Base-by-base conservation (phyloP, 2,329 filamentous ascomycete species). In the Aspergillus neotritici region DNA sequence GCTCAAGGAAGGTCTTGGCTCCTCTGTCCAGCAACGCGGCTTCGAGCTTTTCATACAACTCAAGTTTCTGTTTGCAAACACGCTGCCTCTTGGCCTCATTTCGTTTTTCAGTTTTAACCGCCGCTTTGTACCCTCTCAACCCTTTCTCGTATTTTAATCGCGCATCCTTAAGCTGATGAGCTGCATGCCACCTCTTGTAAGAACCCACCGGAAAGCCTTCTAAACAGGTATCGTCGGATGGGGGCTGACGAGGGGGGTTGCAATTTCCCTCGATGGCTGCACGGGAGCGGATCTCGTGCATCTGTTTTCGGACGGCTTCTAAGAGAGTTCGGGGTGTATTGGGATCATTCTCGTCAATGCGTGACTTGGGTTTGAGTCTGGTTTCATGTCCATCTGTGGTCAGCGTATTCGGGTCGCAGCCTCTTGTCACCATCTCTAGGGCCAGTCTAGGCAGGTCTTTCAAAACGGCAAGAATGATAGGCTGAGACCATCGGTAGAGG, bases 1-100 rank as follows among this genome's bases (percentile, higher is more conserved):
- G 65, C 36, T 89, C 77, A 10, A 64, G 57, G 57, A 86, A 89
- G 0, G 76, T 76, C 63, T 87, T 88, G 2, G 77, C 86, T 1
- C 77, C 80, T 44, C 73, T 78, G 4, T 66, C 62, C 2, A 83
- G 33, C 14, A 91, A 65, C 2, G 62, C 54, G 2, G 67, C 55
- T 54, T 85, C 78, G 1, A 87, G 63, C 14, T 67, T 57, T 51
- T 81, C 69, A 31, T 83, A 76, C 1, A 77, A 71, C 0, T 58
- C 49, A 11, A 25, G 21, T 25, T 25, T 25, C 21, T 25, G 5
- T 8, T 25, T 25, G 21, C 2, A 25, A 25, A 83, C 65, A 11
- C 72, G 64, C 8, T 71, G 50, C 13, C 87, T 73, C 0, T 76
- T 78, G 5, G 68, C 66, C 38, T 70, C 67, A 61, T 86, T 87